Percentiles rank a stretch among this genome's conserved stretches.
phyloP scores from a whole-genome alignment of 75 land plant species.

The Cryptomeria japonica region DNA sequence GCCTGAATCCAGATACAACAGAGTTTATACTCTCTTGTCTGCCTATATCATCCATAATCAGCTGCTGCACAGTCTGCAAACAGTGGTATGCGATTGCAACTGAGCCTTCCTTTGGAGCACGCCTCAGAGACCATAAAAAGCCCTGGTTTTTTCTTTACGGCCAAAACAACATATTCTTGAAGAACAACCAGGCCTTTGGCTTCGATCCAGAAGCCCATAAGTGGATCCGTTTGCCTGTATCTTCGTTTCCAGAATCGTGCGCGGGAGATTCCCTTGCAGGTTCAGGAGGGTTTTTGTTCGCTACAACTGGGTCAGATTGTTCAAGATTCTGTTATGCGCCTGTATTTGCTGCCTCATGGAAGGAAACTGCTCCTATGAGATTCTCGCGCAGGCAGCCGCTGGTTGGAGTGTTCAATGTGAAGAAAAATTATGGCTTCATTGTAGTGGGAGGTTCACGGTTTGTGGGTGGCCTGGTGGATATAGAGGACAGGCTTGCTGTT shows the following conservation, averaged over 20 bases:
- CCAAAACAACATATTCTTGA: slow-evolving; percentile 44
- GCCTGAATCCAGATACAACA: slow-evolving; percentile 40
- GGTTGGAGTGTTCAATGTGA: slow-evolving; percentile 35
- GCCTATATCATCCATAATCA: slow-evolving; percentile 45
- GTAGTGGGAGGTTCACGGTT: slow-evolving; percentile 63
- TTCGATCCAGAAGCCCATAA: slow-evolving; percentile 51
- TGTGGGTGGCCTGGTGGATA: slow-evolving; percentile 49
- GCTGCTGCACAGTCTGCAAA: slow-evolving; percentile 55
- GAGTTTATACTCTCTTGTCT: slow-evolving; percentile 52
- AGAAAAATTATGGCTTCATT: slow-evolving; percentile 19
- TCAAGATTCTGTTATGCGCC: slow-evolving; percentile 32
- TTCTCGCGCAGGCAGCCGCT: slow-evolving; percentile 54
- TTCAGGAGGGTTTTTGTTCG: slow-evolving; percentile 36
- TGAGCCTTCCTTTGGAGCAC: slow-evolving; percentile 40
- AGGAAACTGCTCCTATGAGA: slow-evolving; percentile 37
- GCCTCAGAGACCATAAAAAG: slow-evolving; percentile 17
- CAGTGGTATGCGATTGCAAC: slow-evolving; percentile 43
- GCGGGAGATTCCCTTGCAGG: slow-evolving; percentile 31
- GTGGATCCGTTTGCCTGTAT: slow-evolving; percentile 46
- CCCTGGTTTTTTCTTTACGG: slow-evolving; percentile 69
- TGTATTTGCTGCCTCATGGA: slow-evolving; percentile 28
- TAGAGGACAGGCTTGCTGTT: slow-evolving; percentile 49
- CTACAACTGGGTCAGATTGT: slow-evolving; percentile 18
- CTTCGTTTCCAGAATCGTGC: slow-evolving; percentile 11
- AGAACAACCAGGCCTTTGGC: slow-evolving; percentile 58